Evolutionary conservation across 306 rosid genomes (phyloP).

Genomic region (Glycyrrhiza uralensis): DNA sequence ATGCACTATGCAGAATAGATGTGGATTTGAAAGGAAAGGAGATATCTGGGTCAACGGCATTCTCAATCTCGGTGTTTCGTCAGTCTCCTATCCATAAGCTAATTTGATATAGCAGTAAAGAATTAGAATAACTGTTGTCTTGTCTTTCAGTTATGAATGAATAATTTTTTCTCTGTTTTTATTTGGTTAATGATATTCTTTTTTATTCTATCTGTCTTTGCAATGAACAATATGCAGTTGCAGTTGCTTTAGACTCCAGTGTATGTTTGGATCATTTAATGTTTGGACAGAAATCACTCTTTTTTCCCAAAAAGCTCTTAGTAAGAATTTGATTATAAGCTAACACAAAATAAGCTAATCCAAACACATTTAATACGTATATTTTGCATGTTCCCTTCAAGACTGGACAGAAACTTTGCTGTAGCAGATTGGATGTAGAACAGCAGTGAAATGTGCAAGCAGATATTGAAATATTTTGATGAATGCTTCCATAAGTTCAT

Average conservation of each 20-base stretch:
- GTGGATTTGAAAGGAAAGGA: constrained; percentile 90
- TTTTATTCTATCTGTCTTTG: background rate
- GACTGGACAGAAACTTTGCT: background rate
- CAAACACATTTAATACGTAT: background rate
- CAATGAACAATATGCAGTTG: background rate
- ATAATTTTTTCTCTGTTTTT: background rate
- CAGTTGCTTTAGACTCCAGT: background rate
- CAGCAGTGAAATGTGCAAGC: background rate
- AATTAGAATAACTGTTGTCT: background rate
- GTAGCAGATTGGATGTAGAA: background rate
- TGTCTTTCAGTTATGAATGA: constrained; percentile 5
- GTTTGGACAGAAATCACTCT: background rate
- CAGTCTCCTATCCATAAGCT: constrained; percentile 41
- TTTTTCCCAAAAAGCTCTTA: background rate
- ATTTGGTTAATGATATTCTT: background rate
- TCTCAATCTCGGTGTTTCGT: constrained; percentile 95
- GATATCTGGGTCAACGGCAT: constrained; percentile 93
- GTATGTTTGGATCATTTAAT: background rate
- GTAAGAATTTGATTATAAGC: background rate
- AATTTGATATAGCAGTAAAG: background rate
- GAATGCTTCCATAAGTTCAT: background rate
- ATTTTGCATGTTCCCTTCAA: background rate
- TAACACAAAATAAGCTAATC: background rate
- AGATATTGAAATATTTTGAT: background rate
- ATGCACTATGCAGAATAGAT: constrained; percentile 73